phyloP scores from a whole-genome alignment of 345 rosid species.

The Salix arbutifolia region DNA sequence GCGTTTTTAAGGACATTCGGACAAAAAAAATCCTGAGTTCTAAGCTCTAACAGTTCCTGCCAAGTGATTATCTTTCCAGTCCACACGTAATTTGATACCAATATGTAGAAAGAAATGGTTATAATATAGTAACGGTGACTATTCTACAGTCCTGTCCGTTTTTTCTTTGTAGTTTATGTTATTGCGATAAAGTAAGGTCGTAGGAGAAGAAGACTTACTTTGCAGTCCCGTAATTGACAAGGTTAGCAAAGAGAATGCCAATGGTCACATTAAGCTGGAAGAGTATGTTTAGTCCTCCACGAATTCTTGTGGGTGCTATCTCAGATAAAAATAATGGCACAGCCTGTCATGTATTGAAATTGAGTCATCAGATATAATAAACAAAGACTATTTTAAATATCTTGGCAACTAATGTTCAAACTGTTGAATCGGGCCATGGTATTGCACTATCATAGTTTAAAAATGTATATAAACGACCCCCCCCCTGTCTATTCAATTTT shows the following conservation, averaged over 20 bases:
- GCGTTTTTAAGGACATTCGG: neutral
- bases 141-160: neutral
- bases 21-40: neutral
- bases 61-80: neutral
- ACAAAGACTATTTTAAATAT: neutral
- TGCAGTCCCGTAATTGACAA: constrained; percentile 87
- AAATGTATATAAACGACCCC: neutral
- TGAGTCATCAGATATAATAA: neutral
- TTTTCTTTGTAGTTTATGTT: neutral
- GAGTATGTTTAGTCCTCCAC: constrained; percentile 86
- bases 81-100: neutral
- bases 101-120: neutral
- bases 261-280: constrained; percentile 94
- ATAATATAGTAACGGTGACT: neutral
- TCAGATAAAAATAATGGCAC: constrained; percentile 94
- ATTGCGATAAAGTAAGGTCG: neutral
- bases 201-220: constrained; percentile 45
- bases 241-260: constrained; percentile 86
- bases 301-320: constrained; percentile 89
- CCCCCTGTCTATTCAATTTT: neutral
- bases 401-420: neutral
- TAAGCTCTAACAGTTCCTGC: neutral
- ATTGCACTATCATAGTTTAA: neutral
- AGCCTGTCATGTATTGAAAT: constrained; percentile 41
- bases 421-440: neutral